Evolutionary conservation across 441 rosid genomes (phyloP).

Genomic region (Populus hybrid): DNA sequence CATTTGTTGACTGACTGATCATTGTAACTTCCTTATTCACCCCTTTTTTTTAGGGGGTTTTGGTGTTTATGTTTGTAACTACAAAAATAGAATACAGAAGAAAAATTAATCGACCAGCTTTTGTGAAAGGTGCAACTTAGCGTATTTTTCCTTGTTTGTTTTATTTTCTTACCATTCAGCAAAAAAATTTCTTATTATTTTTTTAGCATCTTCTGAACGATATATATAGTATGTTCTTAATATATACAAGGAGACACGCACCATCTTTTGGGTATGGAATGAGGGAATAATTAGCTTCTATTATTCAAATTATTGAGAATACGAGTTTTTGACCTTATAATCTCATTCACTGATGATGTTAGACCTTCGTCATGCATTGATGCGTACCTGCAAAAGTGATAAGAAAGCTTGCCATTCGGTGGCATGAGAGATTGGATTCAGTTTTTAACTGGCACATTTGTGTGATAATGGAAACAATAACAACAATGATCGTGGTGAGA

Average conservation of each 20-base stretch:
- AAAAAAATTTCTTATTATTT: neutral
- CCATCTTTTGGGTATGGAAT: neutral
- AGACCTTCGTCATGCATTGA: neutral
- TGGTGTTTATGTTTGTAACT: conserved; percentile 8
- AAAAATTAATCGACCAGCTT: neutral
- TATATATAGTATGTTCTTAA: neutral
- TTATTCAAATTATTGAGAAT: neutral
- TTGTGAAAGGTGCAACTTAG: neutral
- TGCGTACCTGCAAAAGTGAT: neutral
- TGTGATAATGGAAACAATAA: neutral
- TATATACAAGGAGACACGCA: neutral
- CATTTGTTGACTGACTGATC: neutral
- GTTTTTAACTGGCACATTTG: neutral
- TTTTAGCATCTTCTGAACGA: neutral
- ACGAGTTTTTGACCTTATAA: too few species aligned
- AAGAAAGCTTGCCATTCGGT: neutral
- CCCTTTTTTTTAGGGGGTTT: neutral
- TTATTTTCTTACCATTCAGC: neutral
- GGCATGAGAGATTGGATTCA: neutral
- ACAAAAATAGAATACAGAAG: conserved; percentile 3
- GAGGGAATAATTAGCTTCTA: neutral
- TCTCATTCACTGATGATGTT: neutral
- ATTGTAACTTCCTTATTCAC: neutral
- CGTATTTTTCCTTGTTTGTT: neutral
- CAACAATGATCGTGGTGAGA: too few species aligned